Percentiles rank a stretch among this genome's conserved stretches.
Evolutionary conservation across 306 rosid genomes (phyloP).

Genomic region (Sicyos baderoa): DNA sequence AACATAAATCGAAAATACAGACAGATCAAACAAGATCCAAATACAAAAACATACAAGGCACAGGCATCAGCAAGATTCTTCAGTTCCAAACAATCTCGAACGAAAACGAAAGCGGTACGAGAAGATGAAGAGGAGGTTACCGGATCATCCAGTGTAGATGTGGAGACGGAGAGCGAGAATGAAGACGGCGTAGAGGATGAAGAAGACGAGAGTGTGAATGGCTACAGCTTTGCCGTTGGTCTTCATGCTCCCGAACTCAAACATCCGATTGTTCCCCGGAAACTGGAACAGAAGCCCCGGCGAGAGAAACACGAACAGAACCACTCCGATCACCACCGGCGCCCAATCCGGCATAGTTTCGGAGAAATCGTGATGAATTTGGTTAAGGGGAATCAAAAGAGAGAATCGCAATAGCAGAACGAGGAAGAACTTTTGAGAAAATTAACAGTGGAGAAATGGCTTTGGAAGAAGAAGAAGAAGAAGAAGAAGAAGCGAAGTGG

Average conservation of each 20-base stretch:
- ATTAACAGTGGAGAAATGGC: not conserved
- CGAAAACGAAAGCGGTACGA: not conserved
- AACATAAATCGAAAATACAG: not conserved
- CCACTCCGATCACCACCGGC: conserved; percentile 82
- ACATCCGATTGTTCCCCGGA: conserved; percentile 56
- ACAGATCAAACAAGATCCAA: conserved; percentile 19
- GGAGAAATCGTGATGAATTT: no score
- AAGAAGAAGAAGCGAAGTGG: conserved; percentile 1
- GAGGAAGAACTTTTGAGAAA: not conserved
- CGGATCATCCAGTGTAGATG: conserved; percentile 67
- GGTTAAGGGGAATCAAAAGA: not conserved
- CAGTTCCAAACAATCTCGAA: not conserved
- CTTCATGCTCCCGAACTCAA: conserved; percentile 84
- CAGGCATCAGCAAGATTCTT: not conserved
- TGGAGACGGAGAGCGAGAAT: conserved; percentile 66
- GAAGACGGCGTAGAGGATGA: conserved; percentile 55
- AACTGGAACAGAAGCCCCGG: conserved; percentile 76
- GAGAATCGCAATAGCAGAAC: not conserved
- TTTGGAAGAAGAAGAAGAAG: not conserved
- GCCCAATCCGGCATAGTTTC: conserved; percentile 85
- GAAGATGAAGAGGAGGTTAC: conserved; percentile 2
- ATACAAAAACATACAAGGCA: not conserved
- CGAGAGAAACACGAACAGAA: conserved; percentile 73
- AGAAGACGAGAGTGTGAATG: conserved; percentile 82
- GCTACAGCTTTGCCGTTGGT: conserved; percentile 84